A percentile compares a stretch with the other conserved stretches of the same genome.
Evolutionary conservation across 2,329 filamentous ascomycete genomes (phyloP).

Genomic region (Botrytis cinerea): DNA sequence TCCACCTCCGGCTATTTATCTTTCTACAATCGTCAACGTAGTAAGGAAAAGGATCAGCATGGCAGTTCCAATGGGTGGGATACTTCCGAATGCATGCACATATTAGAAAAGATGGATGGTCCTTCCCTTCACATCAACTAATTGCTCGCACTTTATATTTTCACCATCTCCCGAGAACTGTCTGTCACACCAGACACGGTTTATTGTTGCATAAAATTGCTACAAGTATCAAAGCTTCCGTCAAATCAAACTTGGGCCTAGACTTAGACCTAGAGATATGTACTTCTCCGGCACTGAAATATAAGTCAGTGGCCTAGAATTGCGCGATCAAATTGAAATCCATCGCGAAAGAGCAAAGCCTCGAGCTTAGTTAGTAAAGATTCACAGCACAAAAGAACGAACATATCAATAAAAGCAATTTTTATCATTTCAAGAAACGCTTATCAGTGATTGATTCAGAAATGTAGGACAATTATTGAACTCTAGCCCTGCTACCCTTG

Average conservation of each 20-base stretch:
- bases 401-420: background rate
- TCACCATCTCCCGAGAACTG: background rate
- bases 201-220: background rate
- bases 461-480: no score
- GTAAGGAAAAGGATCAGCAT: background rate
- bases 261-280: background rate
- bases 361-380: background rate
- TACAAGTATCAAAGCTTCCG: background rate
- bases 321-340: background rate
- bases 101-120: background rate
- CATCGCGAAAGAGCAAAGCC: background rate
- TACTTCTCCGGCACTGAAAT: background rate
- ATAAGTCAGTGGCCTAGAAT: background rate
- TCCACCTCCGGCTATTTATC: no score
- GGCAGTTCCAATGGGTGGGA: accelerated
- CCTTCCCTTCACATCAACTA: background rate
- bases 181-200: background rate
- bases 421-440: background rate
- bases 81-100: background rate
- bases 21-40: no score
- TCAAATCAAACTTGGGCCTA: background rate
- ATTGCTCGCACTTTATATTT: background rate
- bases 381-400: background rate
- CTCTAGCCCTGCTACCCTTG: background rate
- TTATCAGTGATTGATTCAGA: background rate